Evolutionary conservation across 2,329 filamentous ascomycete genomes (phyloP), one percentile per base, ranked within the genome.

Genomic region (Penicillium janthinellum): DNA sequence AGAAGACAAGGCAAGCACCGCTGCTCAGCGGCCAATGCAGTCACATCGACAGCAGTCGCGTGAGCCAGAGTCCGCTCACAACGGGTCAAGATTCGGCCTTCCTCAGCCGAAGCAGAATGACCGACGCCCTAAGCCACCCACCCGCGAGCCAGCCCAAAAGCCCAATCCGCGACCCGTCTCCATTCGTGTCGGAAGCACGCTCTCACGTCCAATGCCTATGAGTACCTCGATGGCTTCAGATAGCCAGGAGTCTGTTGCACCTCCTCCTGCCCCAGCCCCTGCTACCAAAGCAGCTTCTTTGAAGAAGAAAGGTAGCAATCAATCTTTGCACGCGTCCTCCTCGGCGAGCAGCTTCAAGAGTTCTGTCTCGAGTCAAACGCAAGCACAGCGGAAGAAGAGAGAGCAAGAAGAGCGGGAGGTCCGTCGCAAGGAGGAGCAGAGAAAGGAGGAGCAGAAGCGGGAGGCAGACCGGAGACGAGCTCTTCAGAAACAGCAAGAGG

Each of bases 371-470:
- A 78, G 77, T 35, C 82, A 81, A 17, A 82, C 84, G 1, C 86
- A 88, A n/a, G 81, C 84, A 2, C 86, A 88, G 54, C 84, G 88
- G 0, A 91, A 90, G 70, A 93, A 92, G 75, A 94, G 90, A 72
- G 92, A 96, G 73, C 89, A 86, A 72, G 92, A 96, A 68, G 91
- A 96, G 71, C 86, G 88, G 50, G 90, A 92, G 64, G 86, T 87
- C 14, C 88, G 92, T 69, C 86, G 88, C 52, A 94, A 91, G 70
- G 88, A 88, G 8, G 90, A 96, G 20, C 88, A 89, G 37, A 52
- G 49, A 39, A 96, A 96, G 76, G 85, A 88, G 15, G 91, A 96
- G 68, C 79, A 90, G 37, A 92, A 96, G 72, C 51, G 51, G 20
- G 51, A 53, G 25, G 38, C 25, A 20, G 51, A 53, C 6, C 87